A percentile compares a stretch with the other conserved stretches of the same genome.
These are phyloP conservation scores for Stemphylium vesicarium DNA, from an alignment of 2,329 filamentous ascomycete species.

Conservation along the genomic window DNA sequence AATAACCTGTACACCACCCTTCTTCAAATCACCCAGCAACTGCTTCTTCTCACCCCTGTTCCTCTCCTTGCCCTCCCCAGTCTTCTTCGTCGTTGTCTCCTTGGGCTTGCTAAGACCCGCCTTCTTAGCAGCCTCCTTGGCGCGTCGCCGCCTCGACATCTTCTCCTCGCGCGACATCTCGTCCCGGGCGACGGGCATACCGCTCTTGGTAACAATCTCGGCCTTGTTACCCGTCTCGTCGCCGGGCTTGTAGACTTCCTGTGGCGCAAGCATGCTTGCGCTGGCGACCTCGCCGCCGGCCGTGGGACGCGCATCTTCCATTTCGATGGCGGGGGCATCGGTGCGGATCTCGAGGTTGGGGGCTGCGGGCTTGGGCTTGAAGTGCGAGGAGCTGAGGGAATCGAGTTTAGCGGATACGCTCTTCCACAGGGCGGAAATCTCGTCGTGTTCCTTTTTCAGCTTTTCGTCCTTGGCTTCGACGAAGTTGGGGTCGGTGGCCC, in stretches of 20 bases:
- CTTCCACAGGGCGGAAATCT: constrained; percentile 83
- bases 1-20: constrained; percentile 89
- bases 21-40: constrained; percentile 73
- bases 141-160: constrained; percentile 73
- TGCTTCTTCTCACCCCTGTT: constrained; percentile 65
- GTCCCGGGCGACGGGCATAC: constrained; percentile 77
- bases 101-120: constrained; percentile 60
- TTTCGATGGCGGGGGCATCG: constrained; percentile 87
- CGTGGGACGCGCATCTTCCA: constrained; percentile 94
- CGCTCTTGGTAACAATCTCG: constrained; percentile 79
- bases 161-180: constrained; percentile 92
- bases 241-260: constrained; percentile 89
- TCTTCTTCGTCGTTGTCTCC: constrained; percentile 49
- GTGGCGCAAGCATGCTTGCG: constrained; percentile 80
- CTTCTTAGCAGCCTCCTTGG: constrained; percentile 86
- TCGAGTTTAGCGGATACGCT: constrained; percentile 82
- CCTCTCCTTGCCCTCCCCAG: constrained; percentile 55
- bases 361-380: constrained; percentile 85
- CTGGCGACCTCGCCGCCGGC: constrained; percentile 76
- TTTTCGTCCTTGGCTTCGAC: constrained; percentile 84
- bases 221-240: constrained; percentile 66
- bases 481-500: constrained; percentile 77
- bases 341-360: constrained; percentile 85
- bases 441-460: constrained; percentile 78
- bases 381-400: constrained; percentile 90